A percentile compares a stretch with the other conserved stretches of the same genome.
phyloP scores from a whole-genome alignment of 257 asterid species.

The Ilex asprella region DNA sequence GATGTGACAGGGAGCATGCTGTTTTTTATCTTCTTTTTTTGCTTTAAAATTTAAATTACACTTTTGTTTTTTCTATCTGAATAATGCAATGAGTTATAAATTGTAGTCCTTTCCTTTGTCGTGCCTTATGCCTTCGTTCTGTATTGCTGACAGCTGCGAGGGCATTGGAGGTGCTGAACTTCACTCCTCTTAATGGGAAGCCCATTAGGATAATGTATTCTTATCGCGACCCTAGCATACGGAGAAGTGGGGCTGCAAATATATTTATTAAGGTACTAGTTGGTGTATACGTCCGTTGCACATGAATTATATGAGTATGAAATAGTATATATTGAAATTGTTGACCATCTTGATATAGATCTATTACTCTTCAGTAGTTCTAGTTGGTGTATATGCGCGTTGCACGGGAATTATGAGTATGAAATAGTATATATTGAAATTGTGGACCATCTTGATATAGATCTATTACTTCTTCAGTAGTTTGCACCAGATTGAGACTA shows the following conservation, averaged over 20 bases:
- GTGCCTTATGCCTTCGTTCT: slow-evolving; percentile 3
- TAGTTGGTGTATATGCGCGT: too few species aligned
- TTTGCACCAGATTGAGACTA: too few species aligned
- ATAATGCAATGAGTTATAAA: not conserved
- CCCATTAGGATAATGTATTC: slow-evolving; percentile 82
- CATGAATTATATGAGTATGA: too few species aligned
- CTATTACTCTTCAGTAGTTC: too few species aligned
- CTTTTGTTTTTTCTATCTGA: not conserved
- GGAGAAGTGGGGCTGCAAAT: slow-evolving; percentile 78
- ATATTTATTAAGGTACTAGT: slow-evolving; percentile 72
- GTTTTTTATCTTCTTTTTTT: not conserved
- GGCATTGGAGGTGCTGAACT: slow-evolving; percentile 68
- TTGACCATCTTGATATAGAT: too few species aligned
- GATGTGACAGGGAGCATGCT: not conserved
- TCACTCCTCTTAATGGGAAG: slow-evolving; percentile 78
- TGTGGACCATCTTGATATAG: too few species aligned
- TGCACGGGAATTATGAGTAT: too few species aligned
- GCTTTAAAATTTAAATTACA: not conserved
- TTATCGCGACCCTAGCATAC: slow-evolving; percentile 74
- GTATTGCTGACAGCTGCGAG: slow-evolving; percentile 54
- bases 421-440: too few species aligned
- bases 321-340: too few species aligned
- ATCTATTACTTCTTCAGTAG: too few species aligned
- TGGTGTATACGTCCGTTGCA: too few species aligned
- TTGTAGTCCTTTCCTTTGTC: not conserved